A percentile compares a stretch with the other conserved stretches of the same genome.
phyloP scores from a whole-genome alignment of 2,329 filamentous ascomycete genomes.

The Penicillium paneum region DNA sequence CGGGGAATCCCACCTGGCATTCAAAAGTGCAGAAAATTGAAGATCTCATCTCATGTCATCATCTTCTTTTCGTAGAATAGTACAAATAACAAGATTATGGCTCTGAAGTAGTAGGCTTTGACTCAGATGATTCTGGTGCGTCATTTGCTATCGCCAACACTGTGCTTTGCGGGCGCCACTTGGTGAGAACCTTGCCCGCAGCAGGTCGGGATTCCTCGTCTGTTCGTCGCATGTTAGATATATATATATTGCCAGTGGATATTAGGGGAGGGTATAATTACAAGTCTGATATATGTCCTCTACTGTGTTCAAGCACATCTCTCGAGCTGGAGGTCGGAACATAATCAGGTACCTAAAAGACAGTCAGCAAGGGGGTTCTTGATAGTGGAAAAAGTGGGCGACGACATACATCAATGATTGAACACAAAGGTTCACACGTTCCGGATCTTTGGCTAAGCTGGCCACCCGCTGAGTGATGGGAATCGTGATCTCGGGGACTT shows the following conservation, averaged over 20 bases:
- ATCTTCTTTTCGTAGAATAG: not conserved
- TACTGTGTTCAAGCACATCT: conserved; percentile 56
- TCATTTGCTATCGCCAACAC: conserved; percentile 18
- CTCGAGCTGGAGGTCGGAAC: conserved; percentile 58
- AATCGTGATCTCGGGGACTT: conserved; percentile 75
- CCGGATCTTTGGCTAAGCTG: conserved; percentile 61
- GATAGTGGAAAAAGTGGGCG: not conserved
- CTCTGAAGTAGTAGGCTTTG: conserved; percentile 6
- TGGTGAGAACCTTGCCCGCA: conserved; percentile 53
- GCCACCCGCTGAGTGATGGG: conserved; percentile 70
- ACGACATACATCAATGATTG: conserved; percentile 54
- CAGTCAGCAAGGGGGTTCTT: conserved; percentile 13
- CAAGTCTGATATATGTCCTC: conserved; percentile 58
- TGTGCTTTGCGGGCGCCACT: conserved; percentile 52
- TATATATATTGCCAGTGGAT: not conserved
- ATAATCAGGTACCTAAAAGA: conserved; percentile 51
- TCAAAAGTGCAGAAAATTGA: not conserved
- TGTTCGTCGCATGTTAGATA: conserved; percentile 18
- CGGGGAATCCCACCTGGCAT: not conserved
- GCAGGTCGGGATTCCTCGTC: conserved; percentile 48
- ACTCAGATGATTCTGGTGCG: conserved; percentile 7
- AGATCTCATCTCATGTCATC: not conserved
- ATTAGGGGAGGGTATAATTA: conserved; percentile 29
- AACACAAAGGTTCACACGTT: conserved; percentile 58
- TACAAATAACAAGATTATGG: not conserved